phyloP scores from a whole-genome alignment of 768 basidiomycete species.

The Russula earlei region DNA sequence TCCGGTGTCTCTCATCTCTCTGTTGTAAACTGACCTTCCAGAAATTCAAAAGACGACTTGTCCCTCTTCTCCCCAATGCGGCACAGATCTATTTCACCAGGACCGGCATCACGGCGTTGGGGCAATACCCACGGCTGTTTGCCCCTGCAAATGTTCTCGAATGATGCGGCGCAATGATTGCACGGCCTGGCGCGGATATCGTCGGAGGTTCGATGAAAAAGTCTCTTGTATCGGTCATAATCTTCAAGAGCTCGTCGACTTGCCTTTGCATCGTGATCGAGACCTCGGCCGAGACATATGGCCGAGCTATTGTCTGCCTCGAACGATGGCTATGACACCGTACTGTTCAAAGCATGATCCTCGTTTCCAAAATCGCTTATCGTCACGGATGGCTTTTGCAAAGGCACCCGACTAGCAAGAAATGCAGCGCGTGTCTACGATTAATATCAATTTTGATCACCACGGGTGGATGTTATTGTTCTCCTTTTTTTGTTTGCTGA shows the following conservation, averaged over 20 bases:
- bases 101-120: slow-evolving; percentile 43
- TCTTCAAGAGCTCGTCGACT: slow-evolving; percentile 42
- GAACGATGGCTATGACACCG: not conserved
- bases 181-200: slow-evolving; percentile 50
- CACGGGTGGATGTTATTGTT: not conserved
- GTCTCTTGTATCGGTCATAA: slow-evolving; percentile 40
- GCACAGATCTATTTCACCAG: slow-evolving; percentile 41
- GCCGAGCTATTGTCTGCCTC: not conserved
- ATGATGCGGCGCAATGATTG: slow-evolving; percentile 27
- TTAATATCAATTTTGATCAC: not conserved
- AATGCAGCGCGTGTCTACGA: not conserved
- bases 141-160: slow-evolving; percentile 29
- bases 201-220: slow-evolving; percentile 41
- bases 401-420: not conserved
- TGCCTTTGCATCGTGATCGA: slow-evolving; percentile 40
- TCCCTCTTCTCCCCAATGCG: not conserved
- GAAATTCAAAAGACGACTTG: not conserved
- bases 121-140: slow-evolving; percentile 28
- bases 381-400: not conserved
- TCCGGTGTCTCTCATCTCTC: slow-evolving; percentile 46
- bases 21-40: slow-evolving; percentile 39
- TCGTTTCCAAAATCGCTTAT: not conserved
- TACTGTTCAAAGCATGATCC: not conserved
- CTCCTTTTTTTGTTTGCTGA: not conserved
- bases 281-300: not conserved